Conservation (phyloP, 2,329 filamentous ascomycete species). For the Parasarocladium wereldwijsianum region DNA sequence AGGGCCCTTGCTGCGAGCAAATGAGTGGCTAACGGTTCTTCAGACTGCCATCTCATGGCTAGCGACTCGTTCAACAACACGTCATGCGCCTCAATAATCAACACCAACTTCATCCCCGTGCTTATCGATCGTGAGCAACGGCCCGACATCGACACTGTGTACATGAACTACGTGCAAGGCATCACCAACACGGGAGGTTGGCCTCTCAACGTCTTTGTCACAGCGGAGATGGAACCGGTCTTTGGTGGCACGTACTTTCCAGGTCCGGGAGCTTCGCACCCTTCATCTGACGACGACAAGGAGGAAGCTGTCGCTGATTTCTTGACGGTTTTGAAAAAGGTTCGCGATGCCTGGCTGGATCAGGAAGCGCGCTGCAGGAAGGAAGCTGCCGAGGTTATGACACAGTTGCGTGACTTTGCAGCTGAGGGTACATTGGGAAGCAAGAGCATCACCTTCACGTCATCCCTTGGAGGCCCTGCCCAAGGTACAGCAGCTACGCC, state of each 20-base stretch:
- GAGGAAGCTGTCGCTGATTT: slow-evolving; percentile 56
- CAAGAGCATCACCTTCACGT: slow-evolving; percentile 16
- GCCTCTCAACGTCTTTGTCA: slow-evolving; percentile 95
- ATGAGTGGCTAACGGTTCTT: slow-evolving; percentile 3
- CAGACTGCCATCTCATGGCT: slow-evolving; percentile 81
- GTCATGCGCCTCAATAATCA: slow-evolving; percentile 68
- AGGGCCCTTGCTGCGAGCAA: slow-evolving; percentile 7
- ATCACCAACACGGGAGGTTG: slow-evolving; percentile 83
- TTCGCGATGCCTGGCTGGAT: slow-evolving; percentile 61
- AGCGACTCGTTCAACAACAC: slow-evolving; percentile 80
- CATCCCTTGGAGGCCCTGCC: slow-evolving; percentile 11
- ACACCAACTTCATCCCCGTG: slow-evolving; percentile 77
- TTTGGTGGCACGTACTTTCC: slow-evolving; percentile 97
- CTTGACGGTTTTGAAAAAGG: slow-evolving; percentile 66
- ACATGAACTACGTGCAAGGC: slow-evolving; percentile 96
- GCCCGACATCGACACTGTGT: slow-evolving; percentile 86
- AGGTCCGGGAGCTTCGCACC: slow-evolving; percentile 47
- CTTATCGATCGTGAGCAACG: slow-evolving; percentile 89
- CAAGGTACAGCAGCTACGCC: slow-evolving; percentile 16
- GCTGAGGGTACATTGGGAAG: slow-evolving; percentile 63
- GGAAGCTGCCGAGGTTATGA: slow-evolving; percentile 69
- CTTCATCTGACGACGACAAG: slow-evolving; percentile 22
- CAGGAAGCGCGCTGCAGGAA: slow-evolving; percentile 72
- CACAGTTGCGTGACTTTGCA: slow-evolving; percentile 72
- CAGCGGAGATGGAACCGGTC: slow-evolving; percentile 80